Conservation (phyloP, 352 stramenopile genomes). For the Phytophthora pseudosyringae region DNA sequence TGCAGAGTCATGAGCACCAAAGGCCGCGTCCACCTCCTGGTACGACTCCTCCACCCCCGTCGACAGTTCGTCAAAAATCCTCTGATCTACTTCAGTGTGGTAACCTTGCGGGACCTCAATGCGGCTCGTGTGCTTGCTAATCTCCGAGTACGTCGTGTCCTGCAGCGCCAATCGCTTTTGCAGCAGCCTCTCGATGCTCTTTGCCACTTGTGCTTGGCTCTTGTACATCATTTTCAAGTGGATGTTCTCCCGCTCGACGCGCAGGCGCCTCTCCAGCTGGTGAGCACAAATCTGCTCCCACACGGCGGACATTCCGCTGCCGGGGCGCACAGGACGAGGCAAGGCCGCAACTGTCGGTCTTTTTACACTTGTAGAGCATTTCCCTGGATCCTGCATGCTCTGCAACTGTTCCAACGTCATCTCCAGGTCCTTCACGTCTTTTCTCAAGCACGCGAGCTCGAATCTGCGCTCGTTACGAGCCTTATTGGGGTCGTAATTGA, state of each 20-base stretch:
- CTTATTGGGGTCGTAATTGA: constrained; percentile 45
- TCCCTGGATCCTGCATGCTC: constrained; percentile 13
- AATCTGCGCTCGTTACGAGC: constrained; percentile 42
- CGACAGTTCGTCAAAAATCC: constrained; percentile 39
- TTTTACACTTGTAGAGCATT: constrained; percentile 15
- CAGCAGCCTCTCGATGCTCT: constrained; percentile 37
- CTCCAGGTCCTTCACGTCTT: constrained; percentile 42
- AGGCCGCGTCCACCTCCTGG: constrained; percentile 40
- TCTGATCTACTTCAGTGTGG: constrained; percentile 17
- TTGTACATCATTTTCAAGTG: constrained; percentile 49
- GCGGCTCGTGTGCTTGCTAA: constrained; percentile 31
- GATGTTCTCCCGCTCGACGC: constrained; percentile 42
- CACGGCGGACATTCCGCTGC: constrained; percentile 24
- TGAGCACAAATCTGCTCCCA: constrained; percentile 43
- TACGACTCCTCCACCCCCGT: constrained; percentile 33
- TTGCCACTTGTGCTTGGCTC: constrained; percentile 37
- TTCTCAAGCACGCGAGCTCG: constrained; percentile 41
- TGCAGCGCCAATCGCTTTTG: constrained; percentile 28
- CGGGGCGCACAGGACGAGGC: not conserved
- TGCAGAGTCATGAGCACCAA: constrained; percentile 25
- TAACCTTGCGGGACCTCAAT: constrained; percentile 32
- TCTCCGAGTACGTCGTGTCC: constrained; percentile 30
- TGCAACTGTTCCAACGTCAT: constrained; percentile 35
- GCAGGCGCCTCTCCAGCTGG: constrained; percentile 31
- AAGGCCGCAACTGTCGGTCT: constrained; percentile 2